These are phyloP conservation scores for Mayamaea pseudoterrestris DNA, from an alignment of 108 stramenopile species.

Conservation along the genomic window DNA sequence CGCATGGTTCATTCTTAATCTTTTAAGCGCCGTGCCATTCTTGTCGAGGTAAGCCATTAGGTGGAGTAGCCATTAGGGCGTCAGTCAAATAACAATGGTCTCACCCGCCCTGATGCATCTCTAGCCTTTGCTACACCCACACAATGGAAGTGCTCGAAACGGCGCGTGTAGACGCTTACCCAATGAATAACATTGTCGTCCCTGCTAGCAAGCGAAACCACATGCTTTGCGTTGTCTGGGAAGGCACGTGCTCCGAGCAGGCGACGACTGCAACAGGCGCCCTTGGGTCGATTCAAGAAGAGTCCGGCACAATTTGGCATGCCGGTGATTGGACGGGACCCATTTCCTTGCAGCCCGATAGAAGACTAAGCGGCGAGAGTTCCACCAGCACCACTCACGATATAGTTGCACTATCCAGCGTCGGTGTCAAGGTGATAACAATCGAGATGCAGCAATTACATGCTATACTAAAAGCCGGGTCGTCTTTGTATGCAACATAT, in stretches of 20 bases:
- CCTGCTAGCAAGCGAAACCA: slow-evolving; percentile 35
- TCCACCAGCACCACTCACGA: slow-evolving; percentile 39
- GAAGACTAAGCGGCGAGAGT: slow-evolving; percentile 57
- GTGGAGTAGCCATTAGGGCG: neutral
- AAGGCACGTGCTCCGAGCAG: slow-evolving; percentile 74
- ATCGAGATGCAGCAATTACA: slow-evolving; percentile 56
- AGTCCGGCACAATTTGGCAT: slow-evolving; percentile 54
- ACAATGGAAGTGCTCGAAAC: slow-evolving; percentile 84
- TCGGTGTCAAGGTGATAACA: slow-evolving; percentile 80
- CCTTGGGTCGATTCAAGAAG: neutral
- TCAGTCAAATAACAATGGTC: neutral
- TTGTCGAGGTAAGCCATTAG: slow-evolving; percentile 40
- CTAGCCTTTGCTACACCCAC: slow-evolving; percentile 56
- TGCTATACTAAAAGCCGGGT: slow-evolving; percentile 58
- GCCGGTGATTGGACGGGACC: slow-evolving; percentile 88
- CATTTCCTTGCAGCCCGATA: slow-evolving; percentile 67
- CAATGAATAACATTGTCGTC: slow-evolving; percentile 46
- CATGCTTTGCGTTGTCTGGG: slow-evolving; percentile 71
- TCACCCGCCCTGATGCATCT: neutral
- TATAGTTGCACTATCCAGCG: slow-evolving; percentile 66
- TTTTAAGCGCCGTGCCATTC: slow-evolving; percentile 75
- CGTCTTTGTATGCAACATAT: slow-evolving; percentile 59
- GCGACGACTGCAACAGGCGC: slow-evolving; percentile 8
- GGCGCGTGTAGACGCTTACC: slow-evolving; percentile 55
- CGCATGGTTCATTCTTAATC: slow-evolving; percentile 81